Evolutionary conservation across 1,284 basidiomycete species (phyloP), one percentile per base, ranked within the genome.

Genomic region (Rhodotorula sp.): DNA sequence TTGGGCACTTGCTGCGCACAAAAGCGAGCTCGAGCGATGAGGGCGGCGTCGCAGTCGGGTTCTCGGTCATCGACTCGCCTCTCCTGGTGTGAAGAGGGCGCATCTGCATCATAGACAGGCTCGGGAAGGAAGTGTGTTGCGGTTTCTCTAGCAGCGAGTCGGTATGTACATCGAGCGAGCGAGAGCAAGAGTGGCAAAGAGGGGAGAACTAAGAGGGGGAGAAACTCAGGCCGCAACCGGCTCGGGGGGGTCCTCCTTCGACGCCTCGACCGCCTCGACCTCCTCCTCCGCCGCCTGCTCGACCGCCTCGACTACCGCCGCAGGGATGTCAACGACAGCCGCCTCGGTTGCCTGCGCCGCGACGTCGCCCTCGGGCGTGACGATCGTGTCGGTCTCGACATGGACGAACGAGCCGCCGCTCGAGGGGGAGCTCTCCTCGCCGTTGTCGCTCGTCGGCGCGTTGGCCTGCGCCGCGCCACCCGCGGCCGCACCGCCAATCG

Each of bases 1-100:
- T 87, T 0, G 96, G 95, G 22, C 96, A 92, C 86, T 80, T 99
- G 76, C 85, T 98, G 56, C 84, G 96, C 78, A 98, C 96, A 7
- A 99, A 98, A 80, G 92, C 90, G 5, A 90, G 79, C 92, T 95
- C 70, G 93, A 89, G 73, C 32, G 90, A 98, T 79, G 96, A 99
- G 80, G 94, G 94, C 19, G 94, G 95, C 9, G 91, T 98, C 12
- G 94, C 94, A 0, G 91, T 92, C 65, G 94, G 96, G 41, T 92
- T 91, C 82, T 91, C 88, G 12, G 93, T 95, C 5, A 82, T 96
- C 67, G 94, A 96, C 80, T 91, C 90, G 1, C 80, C 92, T 44
- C 80, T 94, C 21, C 83, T 96, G 58, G 48, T 50, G 22, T 51
- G n/a, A n/a, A n/a, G n/a, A n/a, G n/a, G n/a, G n/a, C n/a, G n/a